These are phyloP conservation scores for Fomitopsis schrenkii DNA, from an alignment of 1,284 basidiomycete genomes.

Conservation along the genomic window DNA sequence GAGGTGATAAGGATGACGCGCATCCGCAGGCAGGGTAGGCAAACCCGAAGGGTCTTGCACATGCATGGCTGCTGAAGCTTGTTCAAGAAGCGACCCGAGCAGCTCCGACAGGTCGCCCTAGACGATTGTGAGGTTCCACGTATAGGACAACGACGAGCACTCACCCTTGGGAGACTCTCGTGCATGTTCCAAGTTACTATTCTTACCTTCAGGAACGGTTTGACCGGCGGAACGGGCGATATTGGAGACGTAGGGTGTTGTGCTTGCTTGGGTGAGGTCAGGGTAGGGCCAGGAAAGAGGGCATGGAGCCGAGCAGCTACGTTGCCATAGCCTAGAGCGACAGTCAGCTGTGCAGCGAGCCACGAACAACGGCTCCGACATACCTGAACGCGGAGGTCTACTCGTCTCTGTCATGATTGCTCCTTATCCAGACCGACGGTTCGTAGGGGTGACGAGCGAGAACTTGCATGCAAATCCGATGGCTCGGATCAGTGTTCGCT, in stretches of 20 bases:
- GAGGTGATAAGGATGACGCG: constrained; percentile 74
- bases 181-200: constrained; percentile 76
- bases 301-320: constrained; percentile 42
- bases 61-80: constrained; percentile 31
- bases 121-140: not conserved
- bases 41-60: constrained; percentile 29
- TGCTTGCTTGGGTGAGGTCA: constrained; percentile 4
- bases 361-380: too few species aligned
- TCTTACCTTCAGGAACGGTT: constrained; percentile 40
- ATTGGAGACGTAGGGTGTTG: constrained; percentile 12
- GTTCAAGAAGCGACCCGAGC: constrained; percentile 60
- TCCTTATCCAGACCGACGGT: not conserved
- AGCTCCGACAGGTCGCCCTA: constrained; percentile 77
- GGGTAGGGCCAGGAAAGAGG: constrained; percentile 33
- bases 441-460: not conserved
- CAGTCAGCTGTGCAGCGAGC: not conserved
- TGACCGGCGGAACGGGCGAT: constrained; percentile 28
- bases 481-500: too few species aligned
- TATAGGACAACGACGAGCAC: not conserved
- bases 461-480: not conserved
- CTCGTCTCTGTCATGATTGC: constrained; percentile 8
- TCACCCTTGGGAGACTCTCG: constrained; percentile 67
- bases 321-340: constrained; percentile 21
- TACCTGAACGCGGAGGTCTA: constrained; percentile 11
- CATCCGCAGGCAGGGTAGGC: constrained; percentile 47